Percentiles rank a stretch among this genome's conserved stretches.
phyloP scores from a whole-genome alignment of 768 basidiomycete genomes.

The Lentinus tigrinus region DNA sequence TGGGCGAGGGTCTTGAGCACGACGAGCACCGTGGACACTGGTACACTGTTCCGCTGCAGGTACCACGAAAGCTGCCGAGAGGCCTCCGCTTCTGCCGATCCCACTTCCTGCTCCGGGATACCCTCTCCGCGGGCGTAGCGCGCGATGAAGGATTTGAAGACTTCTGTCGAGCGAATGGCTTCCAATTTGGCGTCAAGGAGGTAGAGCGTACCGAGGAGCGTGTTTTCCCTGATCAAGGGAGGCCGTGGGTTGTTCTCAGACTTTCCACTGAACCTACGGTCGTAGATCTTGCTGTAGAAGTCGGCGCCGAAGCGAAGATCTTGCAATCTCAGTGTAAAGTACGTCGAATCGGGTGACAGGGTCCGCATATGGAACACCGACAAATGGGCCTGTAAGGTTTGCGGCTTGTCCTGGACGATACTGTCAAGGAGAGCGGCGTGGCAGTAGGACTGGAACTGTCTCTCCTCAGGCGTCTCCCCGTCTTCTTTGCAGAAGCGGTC shows the following conservation, averaged over 20 bases:
- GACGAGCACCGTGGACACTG: conserved; percentile 63
- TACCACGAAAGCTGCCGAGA: conserved; percentile 65
- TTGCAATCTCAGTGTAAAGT: conserved; percentile 67
- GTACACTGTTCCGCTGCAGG: conserved; percentile 65
- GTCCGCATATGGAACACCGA: conserved; percentile 67
- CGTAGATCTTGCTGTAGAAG: conserved; percentile 76
- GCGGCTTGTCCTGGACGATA: conserved; percentile 87
- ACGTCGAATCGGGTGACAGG: conserved; percentile 54
- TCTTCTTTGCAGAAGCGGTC: conserved; percentile 70
- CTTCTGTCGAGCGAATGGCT: conserved; percentile 36
- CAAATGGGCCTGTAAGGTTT: conserved; percentile 72
- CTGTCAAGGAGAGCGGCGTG: conserved; percentile 80
- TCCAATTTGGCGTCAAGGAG: conserved; percentile 61
- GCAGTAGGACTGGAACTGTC: conserved; percentile 67
- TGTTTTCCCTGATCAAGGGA: conserved; percentile 70
- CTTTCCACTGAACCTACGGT: conserved; percentile 72
- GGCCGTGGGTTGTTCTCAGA: conserved; percentile 63
- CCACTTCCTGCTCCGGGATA: conserved; percentile 20
- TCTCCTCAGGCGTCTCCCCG: conserved; percentile 57
- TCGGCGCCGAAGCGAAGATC: conserved; percentile 74
- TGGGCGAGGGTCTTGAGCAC: conserved; percentile 60
- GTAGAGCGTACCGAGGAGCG: conserved; percentile 63
- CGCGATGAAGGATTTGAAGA: conserved; percentile 44
- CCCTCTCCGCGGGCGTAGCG: conserved; percentile 58
- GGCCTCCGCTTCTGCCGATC: conserved; percentile 18